Base-by-base conservation (phyloP, 495 filamentous ascomycete genomes). In the Coniosporium apollinis region DNA sequence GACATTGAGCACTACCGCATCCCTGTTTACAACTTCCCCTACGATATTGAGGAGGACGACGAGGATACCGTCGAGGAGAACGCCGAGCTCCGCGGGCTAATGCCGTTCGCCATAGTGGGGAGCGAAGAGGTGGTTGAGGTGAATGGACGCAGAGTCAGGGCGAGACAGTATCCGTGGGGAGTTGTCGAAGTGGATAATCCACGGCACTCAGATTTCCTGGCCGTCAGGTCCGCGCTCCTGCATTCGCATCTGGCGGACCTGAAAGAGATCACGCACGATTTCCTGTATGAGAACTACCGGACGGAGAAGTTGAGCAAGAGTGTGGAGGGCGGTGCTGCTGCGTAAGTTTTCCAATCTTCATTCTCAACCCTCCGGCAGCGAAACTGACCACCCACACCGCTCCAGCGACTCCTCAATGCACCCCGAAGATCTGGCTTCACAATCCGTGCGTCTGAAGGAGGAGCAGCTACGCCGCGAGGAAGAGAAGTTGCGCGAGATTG, bases 281-380 rank as follows among this genome's bases (percentile, higher is more conserved):
- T 97, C 79, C 71, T 97, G 22, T 97, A 97, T 57, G 89, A 97
- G 56, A 97, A 97, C 65, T 97, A 97, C 70, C 82, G 89, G 80
- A 97, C 89, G 50, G 91, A 97, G 79, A 94, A 94, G 64, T 76
- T 97, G 43, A 91, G 82, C 70, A 97, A 96, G 80, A 93, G 85
- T 57, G 87, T 94, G 36, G 86, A 94, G 51, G 85, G 85, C 58
- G 80, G 79, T 55, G 71, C 73, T 59, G 66, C 72, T 67, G 69
- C 72, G 87, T 94, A 80, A 44, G 84, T 81, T 32, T 26, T 35
- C 33, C 22, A 26, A 18, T 19, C 19, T 34, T 22, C 38, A 24
- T 8, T 17, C 24, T 17, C 13, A 29, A n/a, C 19, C 30, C 19
- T 30, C 37, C 14, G 10, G 14, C 11, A 17, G 32, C 10, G 22